A percentile compares a stretch with the other conserved stretches of the same genome.
These are phyloP conservation scores for Chaetomium sp. DNA, from an alignment of 2,329 filamentous ascomycete genomes.

Conservation along the genomic window DNA sequence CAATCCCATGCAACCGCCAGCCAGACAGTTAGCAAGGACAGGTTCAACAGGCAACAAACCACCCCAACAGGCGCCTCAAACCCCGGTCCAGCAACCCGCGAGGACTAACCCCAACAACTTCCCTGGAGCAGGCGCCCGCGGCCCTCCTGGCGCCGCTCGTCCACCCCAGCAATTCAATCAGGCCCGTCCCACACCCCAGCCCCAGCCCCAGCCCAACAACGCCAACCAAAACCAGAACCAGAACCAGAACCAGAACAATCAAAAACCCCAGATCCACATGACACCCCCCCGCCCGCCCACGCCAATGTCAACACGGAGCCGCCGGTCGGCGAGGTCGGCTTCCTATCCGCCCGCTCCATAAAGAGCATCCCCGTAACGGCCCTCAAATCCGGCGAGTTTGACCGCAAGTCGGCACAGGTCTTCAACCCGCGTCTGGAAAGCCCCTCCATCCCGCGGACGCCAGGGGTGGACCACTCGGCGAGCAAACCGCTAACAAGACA, in stretches of 20 bases:
- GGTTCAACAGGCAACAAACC: constrained; percentile 39
- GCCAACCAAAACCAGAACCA: constrained; percentile 14
- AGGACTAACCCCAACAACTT: constrained; percentile 29
- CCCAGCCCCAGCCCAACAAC: constrained; percentile 13
- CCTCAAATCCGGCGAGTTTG: constrained; percentile 45
- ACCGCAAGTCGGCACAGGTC: constrained; percentile 51
- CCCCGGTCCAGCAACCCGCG: constrained; percentile 34
- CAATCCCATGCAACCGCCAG: constrained; percentile 45
- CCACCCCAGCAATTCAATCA: constrained; percentile 34
- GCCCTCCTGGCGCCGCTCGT: constrained; percentile 18
- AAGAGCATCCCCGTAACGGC: constrained; percentile 56
- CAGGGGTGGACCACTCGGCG: constrained; percentile 78
- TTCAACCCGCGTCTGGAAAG: constrained; percentile 78
- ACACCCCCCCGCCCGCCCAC: constrained; percentile 37
- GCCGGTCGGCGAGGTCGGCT: constrained; percentile 51
- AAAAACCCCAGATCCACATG: constrained; percentile 37
- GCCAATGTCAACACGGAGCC: constrained; percentile 7
- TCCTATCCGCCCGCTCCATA: constrained; percentile 71
- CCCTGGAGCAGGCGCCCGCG: constrained; percentile 24
- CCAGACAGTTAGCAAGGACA: constrained; percentile 39
- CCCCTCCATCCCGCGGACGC: constrained; percentile 86
- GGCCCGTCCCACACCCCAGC: constrained; percentile 22
- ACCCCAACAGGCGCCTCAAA: constrained; percentile 36
- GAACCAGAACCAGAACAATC: constrained; percentile 20
- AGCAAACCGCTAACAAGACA: constrained; percentile 70